A percentile compares a stretch with the other conserved stretches of the same genome.
phyloP scores from a whole-genome alignment of 305 asterid genomes.

The Rubia peregrina region DNA sequence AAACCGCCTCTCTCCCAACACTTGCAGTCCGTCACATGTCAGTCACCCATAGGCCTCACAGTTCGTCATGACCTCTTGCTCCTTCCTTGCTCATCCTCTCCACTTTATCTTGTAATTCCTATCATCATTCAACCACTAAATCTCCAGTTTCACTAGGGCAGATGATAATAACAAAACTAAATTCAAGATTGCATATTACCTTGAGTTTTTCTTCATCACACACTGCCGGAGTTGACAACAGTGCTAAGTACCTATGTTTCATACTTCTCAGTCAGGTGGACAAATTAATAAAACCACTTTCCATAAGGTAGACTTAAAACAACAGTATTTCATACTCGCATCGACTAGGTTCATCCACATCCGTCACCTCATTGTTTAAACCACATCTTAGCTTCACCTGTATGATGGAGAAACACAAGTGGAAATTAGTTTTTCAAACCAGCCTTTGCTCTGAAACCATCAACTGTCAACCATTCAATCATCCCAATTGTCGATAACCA shows the following conservation, averaged over 20 bases:
- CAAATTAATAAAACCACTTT: neutral
- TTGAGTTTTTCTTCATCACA: constrained; percentile 67
- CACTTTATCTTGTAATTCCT: constrained; percentile 78
- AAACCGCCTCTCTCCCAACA: too few species aligned
- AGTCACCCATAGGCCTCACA: constrained; percentile 27
- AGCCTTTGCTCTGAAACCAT: neutral
- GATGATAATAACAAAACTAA: too few species aligned
- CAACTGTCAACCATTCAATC: neutral
- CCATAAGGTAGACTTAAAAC: neutral
- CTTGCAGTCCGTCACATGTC: neutral
- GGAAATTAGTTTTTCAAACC: neutral
- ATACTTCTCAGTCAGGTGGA: constrained; percentile 17
- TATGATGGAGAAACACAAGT: constrained; percentile 14
- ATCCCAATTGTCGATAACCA: neutral
- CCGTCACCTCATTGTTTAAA: constrained; percentile 66
- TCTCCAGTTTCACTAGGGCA: neutral
- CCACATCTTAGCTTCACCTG: constrained; percentile 95
- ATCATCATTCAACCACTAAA: neutral
- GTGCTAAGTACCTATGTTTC: constrained; percentile 59
- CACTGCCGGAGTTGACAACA: constrained; percentile 76
- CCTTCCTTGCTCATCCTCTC: constrained; percentile 49
- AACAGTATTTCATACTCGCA: constrained; percentile 68
- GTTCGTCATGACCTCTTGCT: constrained; percentile 71
- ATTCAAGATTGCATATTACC: constrained; percentile 26
- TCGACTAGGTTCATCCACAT: constrained; percentile 96